Base-by-base conservation (phyloP, 371 early-diverging fungal genomes). In the Thermomucor indicae-seudaticae region DNA sequence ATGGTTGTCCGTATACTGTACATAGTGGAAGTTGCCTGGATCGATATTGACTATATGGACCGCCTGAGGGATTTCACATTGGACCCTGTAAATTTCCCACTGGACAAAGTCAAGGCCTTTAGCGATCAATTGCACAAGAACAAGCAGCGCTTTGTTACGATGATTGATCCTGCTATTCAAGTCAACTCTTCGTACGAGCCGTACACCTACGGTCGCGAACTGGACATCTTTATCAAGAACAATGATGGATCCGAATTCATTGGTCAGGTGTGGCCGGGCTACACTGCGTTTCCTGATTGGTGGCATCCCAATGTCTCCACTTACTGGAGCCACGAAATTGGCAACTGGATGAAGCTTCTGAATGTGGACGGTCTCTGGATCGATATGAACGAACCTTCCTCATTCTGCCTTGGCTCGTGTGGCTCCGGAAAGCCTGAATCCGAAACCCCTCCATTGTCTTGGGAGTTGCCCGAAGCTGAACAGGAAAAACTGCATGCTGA, bases 1-100 rank as follows among this genome's bases (percentile, higher is more conserved):
- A 29, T 46, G 17, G 6, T 29, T 49, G 29, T 39, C 20, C n/a
- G 6, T 22, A 2, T 29, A n/a, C n/a, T n/a, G n/a, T n/a, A 6
- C 17, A 29, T 46, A 53, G 47, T 58, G 38, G 59, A 58, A 40
- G 74, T 75, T n/a, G 67, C 81, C 19, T 89, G 89, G 89, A 69
- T 80, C 25, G 89, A 89, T 60, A 85, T 89, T 45, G 89, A 77
- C 38, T 79, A 85, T 56, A 87, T 84, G 64, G 81, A 85, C 42
- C 53, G 53, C 8, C 70, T 57, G 56, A 70, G 64, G 41, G 75
- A 75, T 38, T 81, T 81, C 45, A 70, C 82, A 0, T 67, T 62
- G 38, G 71, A 78, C 43, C 70, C 75, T 0, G 20, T 51, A 1
- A 71, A 72, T 6, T 81, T 64, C 52, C 78, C 82, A 0, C 39